phyloP scores from a whole-genome alignment of 1,139 yeast species.

The Suhomyces chickasaworum region DNA sequence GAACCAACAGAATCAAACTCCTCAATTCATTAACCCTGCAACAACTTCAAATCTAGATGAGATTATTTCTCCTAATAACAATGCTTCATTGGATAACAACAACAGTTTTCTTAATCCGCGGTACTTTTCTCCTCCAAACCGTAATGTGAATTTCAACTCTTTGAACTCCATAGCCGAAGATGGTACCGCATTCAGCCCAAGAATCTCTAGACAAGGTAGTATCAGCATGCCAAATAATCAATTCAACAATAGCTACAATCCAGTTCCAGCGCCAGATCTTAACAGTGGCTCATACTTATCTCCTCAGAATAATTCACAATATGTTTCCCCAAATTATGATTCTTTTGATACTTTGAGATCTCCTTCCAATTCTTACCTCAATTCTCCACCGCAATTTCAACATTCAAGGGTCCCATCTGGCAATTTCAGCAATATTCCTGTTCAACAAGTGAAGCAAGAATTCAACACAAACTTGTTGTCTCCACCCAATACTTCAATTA shows the following conservation, averaged over 20 bases:
- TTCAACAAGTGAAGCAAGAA: conserved; percentile 22
- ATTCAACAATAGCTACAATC: conserved; percentile 17
- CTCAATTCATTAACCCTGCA: conserved; percentile 19
- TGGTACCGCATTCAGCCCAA: conserved; percentile 33
- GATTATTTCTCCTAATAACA: conserved; percentile 35
- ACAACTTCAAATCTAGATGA: conserved; percentile 36
- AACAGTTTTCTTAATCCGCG: conserved; percentile 38
- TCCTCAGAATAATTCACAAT: conserved; percentile 19
- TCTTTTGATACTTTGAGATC: conserved; percentile 35
- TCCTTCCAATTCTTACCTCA: conserved; percentile 36
- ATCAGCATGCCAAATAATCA: conserved; percentile 28
- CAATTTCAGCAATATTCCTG: conserved; percentile 37
- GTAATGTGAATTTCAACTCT: conserved; percentile 27
- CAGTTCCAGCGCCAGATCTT: conserved; percentile 17
- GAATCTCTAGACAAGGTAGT: conserved; percentile 36
- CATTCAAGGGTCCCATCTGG: conserved; percentile 18
- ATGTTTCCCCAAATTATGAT: conserved; percentile 23
- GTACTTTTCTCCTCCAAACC: conserved; percentile 45
- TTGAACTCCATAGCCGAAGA: conserved; percentile 40
- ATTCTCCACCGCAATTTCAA: conserved; percentile 38
- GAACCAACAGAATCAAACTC: conserved; percentile 7
- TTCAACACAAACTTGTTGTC: conserved; percentile 25
- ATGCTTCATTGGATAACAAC: conserved; percentile 16
- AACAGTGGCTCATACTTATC: conserved; percentile 19
- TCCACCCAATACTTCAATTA: conserved; percentile 25